Percentiles rank a stretch among this genome's conserved stretches.
Conservation (phyloP, 306 rosid genomes). For the Inga oerstediana region DNA sequence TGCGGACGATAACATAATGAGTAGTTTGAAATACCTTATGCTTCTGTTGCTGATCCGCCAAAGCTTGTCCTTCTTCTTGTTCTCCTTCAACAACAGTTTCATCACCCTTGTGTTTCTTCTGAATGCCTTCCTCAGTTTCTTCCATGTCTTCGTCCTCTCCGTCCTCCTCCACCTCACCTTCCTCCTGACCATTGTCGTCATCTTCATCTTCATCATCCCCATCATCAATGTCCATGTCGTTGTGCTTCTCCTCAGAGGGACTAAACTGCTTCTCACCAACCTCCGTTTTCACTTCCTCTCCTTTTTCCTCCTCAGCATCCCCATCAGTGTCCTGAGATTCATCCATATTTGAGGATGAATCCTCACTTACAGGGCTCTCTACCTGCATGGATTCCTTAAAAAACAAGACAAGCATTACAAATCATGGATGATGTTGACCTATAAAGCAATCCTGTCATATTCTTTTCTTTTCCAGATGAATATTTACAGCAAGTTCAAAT, state of each 20-base stretch:
- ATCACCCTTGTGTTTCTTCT: conserved; percentile 46
- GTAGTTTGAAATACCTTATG: conserved; percentile 52
- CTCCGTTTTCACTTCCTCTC: conserved; percentile 54
- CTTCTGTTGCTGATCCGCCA: conserved; percentile 36
- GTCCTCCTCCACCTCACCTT: conserved; percentile 41
- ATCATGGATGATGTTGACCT: neutral
- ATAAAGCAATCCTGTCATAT: conserved; percentile 19
- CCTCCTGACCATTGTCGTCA: conserved; percentile 50
- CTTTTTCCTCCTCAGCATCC: conserved; percentile 55
- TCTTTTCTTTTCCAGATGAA: conserved; percentile 12
- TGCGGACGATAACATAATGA: neutral
- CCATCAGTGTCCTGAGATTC: conserved; percentile 59
- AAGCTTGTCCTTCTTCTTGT: conserved; percentile 45
- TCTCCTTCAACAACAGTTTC: conserved; percentile 39
- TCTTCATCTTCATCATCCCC: conserved; percentile 50
- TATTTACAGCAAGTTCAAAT: neutral
- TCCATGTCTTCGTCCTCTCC: conserved; percentile 61
- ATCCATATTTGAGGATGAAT: conserved; percentile 74
- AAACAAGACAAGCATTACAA: conserved; percentile 19
- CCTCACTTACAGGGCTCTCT: conserved; percentile 74
- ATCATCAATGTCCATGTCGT: conserved; percentile 39
- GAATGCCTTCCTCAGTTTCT: conserved; percentile 57
- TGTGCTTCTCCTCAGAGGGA: conserved; percentile 54
- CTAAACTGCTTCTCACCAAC: conserved; percentile 51
- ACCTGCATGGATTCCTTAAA: conserved; percentile 60